phyloP scores from a whole-genome alignment of 345 rosid genomes.

The Eucalyptus cladocalyx region DNA sequence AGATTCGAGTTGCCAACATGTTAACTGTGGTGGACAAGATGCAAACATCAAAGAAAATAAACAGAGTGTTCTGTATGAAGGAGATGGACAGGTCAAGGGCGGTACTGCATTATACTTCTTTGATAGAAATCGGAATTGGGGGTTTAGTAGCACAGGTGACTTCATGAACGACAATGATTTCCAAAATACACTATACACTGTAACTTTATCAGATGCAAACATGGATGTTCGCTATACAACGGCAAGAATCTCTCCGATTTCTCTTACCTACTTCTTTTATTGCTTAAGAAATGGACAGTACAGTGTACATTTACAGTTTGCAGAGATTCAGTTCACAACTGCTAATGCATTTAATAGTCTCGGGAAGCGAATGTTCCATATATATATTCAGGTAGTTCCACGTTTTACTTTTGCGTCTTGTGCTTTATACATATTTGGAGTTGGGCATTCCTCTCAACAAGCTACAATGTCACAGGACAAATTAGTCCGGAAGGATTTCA shows the following conservation, averaged over 20 bases:
- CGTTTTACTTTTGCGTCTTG: background rate
- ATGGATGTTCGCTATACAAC: slow-evolving; percentile 11
- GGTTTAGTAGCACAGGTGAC: slow-evolving; percentile 38
- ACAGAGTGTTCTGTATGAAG: slow-evolving; percentile 3
- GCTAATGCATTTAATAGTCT: slow-evolving; percentile 11
- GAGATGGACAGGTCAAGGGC: slow-evolving; percentile 8
- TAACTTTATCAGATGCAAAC: background rate
- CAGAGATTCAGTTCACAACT: slow-evolving; percentile 43
- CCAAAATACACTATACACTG: slow-evolving; percentile 3
- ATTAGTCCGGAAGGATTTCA: slow-evolving; percentile 34
- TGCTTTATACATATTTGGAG: background rate
- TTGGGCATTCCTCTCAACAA: background rate
- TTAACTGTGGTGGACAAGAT: slow-evolving; percentile 36
- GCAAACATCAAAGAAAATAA: background rate
- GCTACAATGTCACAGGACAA: slow-evolving; percentile 18
- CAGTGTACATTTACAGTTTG: slow-evolving; percentile 42
- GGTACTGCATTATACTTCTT: slow-evolving; percentile 21
- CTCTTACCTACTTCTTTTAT: slow-evolving; percentile 44
- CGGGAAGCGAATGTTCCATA: slow-evolving; percentile 46
- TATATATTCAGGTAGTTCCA: slow-evolving; percentile 51
- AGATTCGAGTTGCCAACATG: slow-evolving; percentile 11
- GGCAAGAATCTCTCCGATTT: slow-evolving; percentile 50
- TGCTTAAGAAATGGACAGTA: slow-evolving; percentile 51
- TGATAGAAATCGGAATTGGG: slow-evolving; percentile 14
- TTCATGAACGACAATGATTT: slow-evolving; percentile 19